Evolutionary conservation across 768 basidiomycete species (phyloP), one percentile per base, ranked within the genome.

Genomic region (Chalciporus sphaerocephalus): DNA sequence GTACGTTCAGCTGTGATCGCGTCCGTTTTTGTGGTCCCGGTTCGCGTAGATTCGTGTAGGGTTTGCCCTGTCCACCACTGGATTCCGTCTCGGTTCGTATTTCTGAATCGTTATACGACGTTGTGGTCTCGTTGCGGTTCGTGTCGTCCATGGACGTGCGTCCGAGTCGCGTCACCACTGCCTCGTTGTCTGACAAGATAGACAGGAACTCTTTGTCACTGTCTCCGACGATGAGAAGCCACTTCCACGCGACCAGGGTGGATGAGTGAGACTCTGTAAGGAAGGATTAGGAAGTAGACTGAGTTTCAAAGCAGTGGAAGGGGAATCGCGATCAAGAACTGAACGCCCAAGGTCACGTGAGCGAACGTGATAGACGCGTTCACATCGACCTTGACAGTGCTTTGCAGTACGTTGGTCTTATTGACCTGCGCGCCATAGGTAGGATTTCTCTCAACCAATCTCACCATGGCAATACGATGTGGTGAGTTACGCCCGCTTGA

Each of bases 1-100:
- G 67, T 21, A 78, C 59, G 22, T 68, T 65, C 51, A 75, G 64
- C 56, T 79, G 78, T 37, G 79, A 82, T 55, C 80, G 71, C 15
- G 77, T 80, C 40, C 65, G 57, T 50, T 52, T 65, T 40, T 41
- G 48, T 21, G 34, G 18, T 16, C 34, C 21, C 12, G 33, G 40
- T 28, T 47, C 22, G 25, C n/a, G n/a, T n/a, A n/a, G n/a, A n/a
- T 49, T 44, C 15, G 32, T 17, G 2, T 43, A 18, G 15, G 17
- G 17, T 40, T 41, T 25, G 25, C 16, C 30, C 12, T 18, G 49
- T 36, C 44, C 45, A 44, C 33, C 15, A 39, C 34, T 34, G 23
- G 22, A 25, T 21, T 56, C 44, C 38, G n/a, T n/a, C 18, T 36
- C 36, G 17, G 35, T 44, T 8, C 17, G 40, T 12, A 40, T 2